Evolutionary conservation across 225 moss, liverwort and hornwort species (phyloP).

Genomic region (Bryum argenteum): DNA sequence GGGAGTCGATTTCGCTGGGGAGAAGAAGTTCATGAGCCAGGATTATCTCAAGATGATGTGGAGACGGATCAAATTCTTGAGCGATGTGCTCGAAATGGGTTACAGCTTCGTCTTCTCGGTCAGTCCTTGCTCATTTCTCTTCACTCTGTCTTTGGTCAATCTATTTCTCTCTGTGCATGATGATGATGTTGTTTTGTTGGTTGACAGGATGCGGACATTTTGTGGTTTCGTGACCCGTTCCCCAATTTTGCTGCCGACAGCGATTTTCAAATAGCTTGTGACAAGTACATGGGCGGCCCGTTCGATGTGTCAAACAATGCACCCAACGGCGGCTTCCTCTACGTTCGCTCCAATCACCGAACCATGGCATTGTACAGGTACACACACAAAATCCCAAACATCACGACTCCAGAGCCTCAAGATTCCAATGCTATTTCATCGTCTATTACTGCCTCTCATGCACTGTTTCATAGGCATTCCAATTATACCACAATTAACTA

Average conservation of each 20-base stretch:
- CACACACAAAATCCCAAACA: no score
- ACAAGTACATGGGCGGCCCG: slow-evolving; percentile 69
- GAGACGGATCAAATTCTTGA: slow-evolving; percentile 72
- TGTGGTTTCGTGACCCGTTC: slow-evolving; percentile 95
- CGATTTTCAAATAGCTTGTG: slow-evolving; percentile 95
- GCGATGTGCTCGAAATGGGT: slow-evolving; percentile 72
- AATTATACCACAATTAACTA: no score
- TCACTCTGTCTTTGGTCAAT: background rate
- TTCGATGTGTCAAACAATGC: slow-evolving; percentile 54
- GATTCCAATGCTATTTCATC: no score
- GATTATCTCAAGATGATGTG: slow-evolving; percentile 98
- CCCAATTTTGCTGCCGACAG: slow-evolving; percentile 53
- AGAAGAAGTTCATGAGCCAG: slow-evolving; percentile 81
- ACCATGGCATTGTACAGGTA: slow-evolving; percentile 72
- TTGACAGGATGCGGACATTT: slow-evolving; percentile 79
- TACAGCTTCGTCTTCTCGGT: slow-evolving; percentile 92
- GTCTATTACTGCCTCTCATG: no score
- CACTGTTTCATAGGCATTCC: no score
- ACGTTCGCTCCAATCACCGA: slow-evolving; percentile 52
- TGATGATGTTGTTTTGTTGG: background rate
- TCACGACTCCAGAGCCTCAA: no score
- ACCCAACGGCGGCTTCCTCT: slow-evolving; percentile 86
- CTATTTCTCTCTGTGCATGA: no score
- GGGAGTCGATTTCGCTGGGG: slow-evolving; percentile 76
- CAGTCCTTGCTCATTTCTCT: slow-evolving; percentile 6